Base-by-base conservation (phyloP, 768 basidiomycete genomes). In the Boletus tomentosulus region DNA sequence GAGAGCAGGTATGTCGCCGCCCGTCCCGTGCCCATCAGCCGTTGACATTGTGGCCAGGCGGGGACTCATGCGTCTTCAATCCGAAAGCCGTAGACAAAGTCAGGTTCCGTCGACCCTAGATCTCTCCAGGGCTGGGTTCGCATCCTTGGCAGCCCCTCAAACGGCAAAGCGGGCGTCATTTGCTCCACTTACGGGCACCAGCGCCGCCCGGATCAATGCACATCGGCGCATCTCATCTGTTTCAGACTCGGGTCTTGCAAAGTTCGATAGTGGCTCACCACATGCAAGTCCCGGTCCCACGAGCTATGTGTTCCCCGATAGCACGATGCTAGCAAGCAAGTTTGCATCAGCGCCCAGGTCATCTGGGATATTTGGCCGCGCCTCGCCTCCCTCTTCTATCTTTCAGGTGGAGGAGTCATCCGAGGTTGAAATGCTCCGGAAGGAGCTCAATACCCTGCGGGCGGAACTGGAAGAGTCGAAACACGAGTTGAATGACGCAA, bases 61-160 rank as follows among this genome's bases (percentile, higher is more conserved):
- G 43, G 91, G 89, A 25, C 76, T 93, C 48, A 93, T 93, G 91
- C 81, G 88, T 16, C 76, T 93, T 9, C 91, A 93, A 66, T 82
- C 84, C 9, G 89, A 93, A 68, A 87, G 74, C 61, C 76, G 85
- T 51, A 77, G 88, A 28, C 78, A 81, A 58, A 86, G 84, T 65
- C 72, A 74, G 27, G 73, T 76, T 50, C 75, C 67, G 54, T 73
- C 72, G 13, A 72, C 80, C 13, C 67, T 84, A 34, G 88, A 89
- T 62, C 56, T 85, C 28, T 76, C 79, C 22, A 76, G 84, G 6
- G 78, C 83, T 15, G 69, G 73, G 51, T 67, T 66, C 22, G 70
- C 64, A 15, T 64, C 71, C 57, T 65, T 67, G 37, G 69, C 62
- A 25, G 79, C 71, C 7, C 80, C 83, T 3, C 71, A 78, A 1